These are phyloP conservation scores for Tritrichomonas musculus DNA, from an alignment of 208 protist genomes.

Conservation along the genomic window DNA sequence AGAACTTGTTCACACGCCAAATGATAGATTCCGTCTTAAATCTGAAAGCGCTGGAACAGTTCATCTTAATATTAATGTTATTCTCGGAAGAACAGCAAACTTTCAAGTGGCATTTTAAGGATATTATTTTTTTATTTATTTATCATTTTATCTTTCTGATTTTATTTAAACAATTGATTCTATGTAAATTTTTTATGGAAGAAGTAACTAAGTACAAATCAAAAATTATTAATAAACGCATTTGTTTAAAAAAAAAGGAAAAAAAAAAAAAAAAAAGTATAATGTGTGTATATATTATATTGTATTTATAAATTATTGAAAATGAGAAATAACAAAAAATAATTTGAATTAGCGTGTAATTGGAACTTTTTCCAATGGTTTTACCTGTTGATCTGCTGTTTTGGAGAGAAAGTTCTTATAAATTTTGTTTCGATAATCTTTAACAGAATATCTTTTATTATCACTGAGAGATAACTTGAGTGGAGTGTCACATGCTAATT, in stretches of 20 bases:
- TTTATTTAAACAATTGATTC: too few species aligned
- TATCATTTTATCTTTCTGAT: too few species aligned
- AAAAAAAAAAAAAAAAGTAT: too few species aligned
- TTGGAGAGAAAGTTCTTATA: not conserved
- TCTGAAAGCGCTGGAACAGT: not conserved
- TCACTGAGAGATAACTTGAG: not conserved
- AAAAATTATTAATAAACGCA: too few species aligned
- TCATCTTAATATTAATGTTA: not conserved
- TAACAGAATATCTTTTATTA: not conserved
- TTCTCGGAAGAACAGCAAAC: not conserved
- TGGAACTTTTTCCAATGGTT: not conserved
- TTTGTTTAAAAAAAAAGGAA: too few species aligned
- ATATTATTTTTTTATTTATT: too few species aligned
- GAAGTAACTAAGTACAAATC: too few species aligned
- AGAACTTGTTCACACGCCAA: not conserved
- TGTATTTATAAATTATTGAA: too few species aligned
- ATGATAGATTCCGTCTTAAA: not conserved
- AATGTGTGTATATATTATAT: too few species aligned
- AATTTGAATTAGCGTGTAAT: not conserved
- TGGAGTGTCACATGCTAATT: not conserved
- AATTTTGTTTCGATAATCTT: slow-evolving; percentile 15
- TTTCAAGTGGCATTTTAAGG: not conserved
- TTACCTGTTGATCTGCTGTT: not conserved
- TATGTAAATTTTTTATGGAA: too few species aligned
- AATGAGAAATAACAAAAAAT: too few species aligned